Conservation (phyloP, 2,329 filamentous ascomycete species). For the Trichophyton verrucosum region DNA sequence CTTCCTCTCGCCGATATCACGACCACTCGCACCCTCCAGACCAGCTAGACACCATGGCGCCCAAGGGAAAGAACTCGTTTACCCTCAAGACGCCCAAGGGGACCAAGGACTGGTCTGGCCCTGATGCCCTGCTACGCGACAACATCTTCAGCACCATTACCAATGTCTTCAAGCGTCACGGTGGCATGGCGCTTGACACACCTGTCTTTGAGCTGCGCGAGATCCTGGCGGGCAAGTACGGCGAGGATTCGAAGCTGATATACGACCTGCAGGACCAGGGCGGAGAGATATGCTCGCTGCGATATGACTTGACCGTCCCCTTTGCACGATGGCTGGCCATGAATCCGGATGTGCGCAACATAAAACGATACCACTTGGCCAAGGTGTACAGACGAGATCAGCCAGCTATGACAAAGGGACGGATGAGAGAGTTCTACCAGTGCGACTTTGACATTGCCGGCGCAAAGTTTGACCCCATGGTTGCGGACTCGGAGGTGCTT, state of each 20-base stretch:
- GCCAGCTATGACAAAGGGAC: slow-evolving; percentile 71
- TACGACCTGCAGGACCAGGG: slow-evolving; percentile 82
- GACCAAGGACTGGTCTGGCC: slow-evolving; percentile 73
- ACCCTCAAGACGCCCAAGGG: slow-evolving; percentile 83
- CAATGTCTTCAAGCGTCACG: slow-evolving; percentile 71
- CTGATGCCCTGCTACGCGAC: slow-evolving; percentile 68
- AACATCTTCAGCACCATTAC: slow-evolving; percentile 66
- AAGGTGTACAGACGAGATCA: slow-evolving; percentile 79
- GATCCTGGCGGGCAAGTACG: slow-evolving; percentile 79
- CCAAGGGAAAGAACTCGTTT: slow-evolving; percentile 38
- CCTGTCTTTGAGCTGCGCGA: slow-evolving; percentile 77
- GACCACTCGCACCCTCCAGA: neutral
- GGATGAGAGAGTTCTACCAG: slow-evolving; percentile 94
- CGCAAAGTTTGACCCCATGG: slow-evolving; percentile 67
- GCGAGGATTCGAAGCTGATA: slow-evolving; percentile 84
- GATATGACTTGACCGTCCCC: slow-evolving; percentile 79
- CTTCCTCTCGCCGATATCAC: slow-evolving; percentile 4
- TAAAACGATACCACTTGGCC: slow-evolving; percentile 91
- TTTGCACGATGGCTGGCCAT: slow-evolving; percentile 89
- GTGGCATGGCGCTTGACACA: slow-evolving; percentile 67
- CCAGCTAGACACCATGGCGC: slow-evolving; percentile 6
- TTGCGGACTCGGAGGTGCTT: slow-evolving; percentile 82
- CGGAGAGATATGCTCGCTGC: slow-evolving; percentile 69
- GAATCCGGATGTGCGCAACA: slow-evolving; percentile 68
- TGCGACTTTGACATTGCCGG: slow-evolving; percentile 96